A percentile compares a stretch with the other conserved stretches of the same genome.
These are phyloP conservation scores for Aspergillus cristatus DNA, from an alignment of 495 filamentous ascomycete genomes.

Conservation along the genomic window DNA sequence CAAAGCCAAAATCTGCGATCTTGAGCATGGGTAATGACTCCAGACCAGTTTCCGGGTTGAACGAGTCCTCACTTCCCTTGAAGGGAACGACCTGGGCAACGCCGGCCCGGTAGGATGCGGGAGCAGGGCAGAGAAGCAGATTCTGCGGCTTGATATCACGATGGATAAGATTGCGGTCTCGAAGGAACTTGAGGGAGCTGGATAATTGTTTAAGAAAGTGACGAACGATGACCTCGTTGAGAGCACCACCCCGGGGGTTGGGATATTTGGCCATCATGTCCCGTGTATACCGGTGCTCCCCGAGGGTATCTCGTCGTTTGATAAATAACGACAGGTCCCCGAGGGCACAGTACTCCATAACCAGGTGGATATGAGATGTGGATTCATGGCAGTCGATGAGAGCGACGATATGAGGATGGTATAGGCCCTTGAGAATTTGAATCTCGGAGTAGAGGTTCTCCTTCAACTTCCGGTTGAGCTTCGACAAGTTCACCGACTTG, in stretches of 20 bases:
- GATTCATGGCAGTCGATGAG: slow-evolving; percentile 89
- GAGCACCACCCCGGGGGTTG: slow-evolving; percentile 63
- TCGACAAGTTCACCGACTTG: slow-evolving; percentile 85
- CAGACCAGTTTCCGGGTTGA: slow-evolving; percentile 75
- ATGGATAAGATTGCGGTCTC: slow-evolving; percentile 79
- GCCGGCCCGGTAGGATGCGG: slow-evolving; percentile 47
- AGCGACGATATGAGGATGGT: slow-evolving; percentile 94
- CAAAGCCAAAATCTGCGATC: slow-evolving; percentile 96
- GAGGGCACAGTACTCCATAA: slow-evolving; percentile 97
- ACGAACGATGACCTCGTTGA: slow-evolving; percentile 87
- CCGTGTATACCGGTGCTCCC: slow-evolving; percentile 62
- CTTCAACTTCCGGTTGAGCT: slow-evolving; percentile 90
- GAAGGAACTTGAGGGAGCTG: slow-evolving; percentile 82
- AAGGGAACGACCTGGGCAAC: slow-evolving; percentile 43
- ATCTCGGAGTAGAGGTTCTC: slow-evolving; percentile 95
- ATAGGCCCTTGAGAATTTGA: slow-evolving; percentile 79
- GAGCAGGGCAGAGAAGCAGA: slow-evolving; percentile 78
- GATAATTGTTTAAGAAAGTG: slow-evolving; percentile 95
- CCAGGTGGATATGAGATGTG: slow-evolving; percentile 78
- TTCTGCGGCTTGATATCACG: slow-evolving; percentile 98
- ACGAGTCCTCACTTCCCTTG: slow-evolving; percentile 61
- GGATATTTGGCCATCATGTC: slow-evolving; percentile 91
- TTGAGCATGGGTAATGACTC: slow-evolving; percentile 88
- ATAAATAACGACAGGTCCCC: slow-evolving; percentile 92
- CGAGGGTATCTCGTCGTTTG: slow-evolving; percentile 76